Conservation (phyloP, 495 filamentous ascomycete species). For the Aspergillus panamensis region DNA sequence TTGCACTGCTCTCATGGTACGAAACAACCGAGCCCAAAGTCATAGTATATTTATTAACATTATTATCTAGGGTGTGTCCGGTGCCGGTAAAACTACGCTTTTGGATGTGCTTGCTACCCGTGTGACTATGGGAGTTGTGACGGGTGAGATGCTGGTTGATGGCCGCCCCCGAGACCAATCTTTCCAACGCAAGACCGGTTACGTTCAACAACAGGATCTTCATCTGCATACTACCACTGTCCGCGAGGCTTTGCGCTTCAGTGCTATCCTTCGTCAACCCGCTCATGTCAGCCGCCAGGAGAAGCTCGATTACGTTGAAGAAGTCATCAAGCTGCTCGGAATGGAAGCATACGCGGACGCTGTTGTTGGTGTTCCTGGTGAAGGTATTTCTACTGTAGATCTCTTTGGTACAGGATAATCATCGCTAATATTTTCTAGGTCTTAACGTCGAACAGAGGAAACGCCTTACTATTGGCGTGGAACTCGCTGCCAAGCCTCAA, state of each 20-base stretch:
- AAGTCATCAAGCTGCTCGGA: slow-evolving; percentile 88
- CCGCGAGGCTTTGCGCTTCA: slow-evolving; percentile 78
- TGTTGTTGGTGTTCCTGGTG: slow-evolving; percentile 43
- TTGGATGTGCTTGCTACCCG: slow-evolving; percentile 59
- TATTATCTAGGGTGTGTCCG: slow-evolving; percentile 44
- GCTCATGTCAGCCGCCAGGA: slow-evolving; percentile 64
- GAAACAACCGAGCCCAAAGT: not conserved
- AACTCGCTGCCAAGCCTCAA: slow-evolving; percentile 84
- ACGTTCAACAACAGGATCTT: slow-evolving; percentile 94
- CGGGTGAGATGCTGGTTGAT: slow-evolving; percentile 54
- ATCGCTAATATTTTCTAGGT: slow-evolving; percentile 44
- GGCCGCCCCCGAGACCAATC: slow-evolving; percentile 61
- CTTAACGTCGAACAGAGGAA: slow-evolving; percentile 92
- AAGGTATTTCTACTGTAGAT: slow-evolving; percentile 32
- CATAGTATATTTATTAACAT: slow-evolving; percentile 8
- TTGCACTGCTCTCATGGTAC: slow-evolving; percentile 60
- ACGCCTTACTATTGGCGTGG: slow-evolving; percentile 83
- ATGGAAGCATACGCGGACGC: slow-evolving; percentile 60
- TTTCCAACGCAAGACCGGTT: slow-evolving; percentile 92
- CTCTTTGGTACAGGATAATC: not conserved
- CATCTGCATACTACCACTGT: slow-evolving; percentile 84
- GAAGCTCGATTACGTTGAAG: slow-evolving; percentile 85
- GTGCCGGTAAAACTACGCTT: slow-evolving; percentile 67
- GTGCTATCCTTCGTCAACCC: slow-evolving; percentile 80
- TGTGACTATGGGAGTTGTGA: slow-evolving; percentile 50